phyloP scores from a whole-genome alignment of 805 yeast species.

The Yarrowia sp. region DNA sequence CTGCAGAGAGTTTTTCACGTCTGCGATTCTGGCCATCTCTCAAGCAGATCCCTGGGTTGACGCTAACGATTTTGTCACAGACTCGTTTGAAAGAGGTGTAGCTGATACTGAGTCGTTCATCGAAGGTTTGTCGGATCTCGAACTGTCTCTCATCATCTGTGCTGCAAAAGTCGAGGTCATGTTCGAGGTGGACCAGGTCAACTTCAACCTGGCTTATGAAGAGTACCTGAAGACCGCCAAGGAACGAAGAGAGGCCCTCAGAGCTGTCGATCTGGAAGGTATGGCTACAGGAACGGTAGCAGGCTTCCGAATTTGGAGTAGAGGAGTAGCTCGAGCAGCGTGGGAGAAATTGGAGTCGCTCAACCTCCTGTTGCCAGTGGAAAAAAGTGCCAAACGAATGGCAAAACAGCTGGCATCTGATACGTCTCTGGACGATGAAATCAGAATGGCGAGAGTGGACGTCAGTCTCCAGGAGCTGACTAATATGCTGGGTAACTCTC shows the following conservation, averaged over 20 bases:
- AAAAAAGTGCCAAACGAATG: conserved; percentile 56
- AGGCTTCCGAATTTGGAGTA: conserved; percentile 64
- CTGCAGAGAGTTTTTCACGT: conserved; percentile 53
- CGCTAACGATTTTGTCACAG: conserved; percentile 22
- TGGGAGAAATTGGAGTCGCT: conserved; percentile 75
- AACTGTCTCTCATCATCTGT: conserved; percentile 71
- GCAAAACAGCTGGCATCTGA: conserved; percentile 52
- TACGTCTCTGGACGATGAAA: conserved; percentile 45
- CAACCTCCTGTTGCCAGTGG: conserved; percentile 55
- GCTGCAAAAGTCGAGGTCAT: conserved; percentile 75
- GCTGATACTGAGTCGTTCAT: conserved; percentile 46
- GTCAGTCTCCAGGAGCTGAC: conserved; percentile 49
- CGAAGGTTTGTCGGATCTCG: conserved; percentile 68
- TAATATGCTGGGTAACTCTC: conserved; percentile 49
- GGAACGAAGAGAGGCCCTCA: conserved; percentile 51
- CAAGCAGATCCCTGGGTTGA: conserved; percentile 45
- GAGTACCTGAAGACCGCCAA: conserved; percentile 72
- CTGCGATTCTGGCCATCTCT: conserved; percentile 46
- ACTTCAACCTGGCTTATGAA: conserved; percentile 76
- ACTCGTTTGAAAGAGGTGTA: conserved; percentile 43
- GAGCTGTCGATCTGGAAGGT: conserved; percentile 45
- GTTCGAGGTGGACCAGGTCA: conserved; percentile 64
- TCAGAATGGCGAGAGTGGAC: conserved; percentile 49
- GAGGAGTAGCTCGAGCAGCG: conserved; percentile 64
- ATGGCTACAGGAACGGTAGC: conserved; percentile 53